phyloP scores from a whole-genome alignment of 805 yeast species.

The Ogataea corticis region DNA sequence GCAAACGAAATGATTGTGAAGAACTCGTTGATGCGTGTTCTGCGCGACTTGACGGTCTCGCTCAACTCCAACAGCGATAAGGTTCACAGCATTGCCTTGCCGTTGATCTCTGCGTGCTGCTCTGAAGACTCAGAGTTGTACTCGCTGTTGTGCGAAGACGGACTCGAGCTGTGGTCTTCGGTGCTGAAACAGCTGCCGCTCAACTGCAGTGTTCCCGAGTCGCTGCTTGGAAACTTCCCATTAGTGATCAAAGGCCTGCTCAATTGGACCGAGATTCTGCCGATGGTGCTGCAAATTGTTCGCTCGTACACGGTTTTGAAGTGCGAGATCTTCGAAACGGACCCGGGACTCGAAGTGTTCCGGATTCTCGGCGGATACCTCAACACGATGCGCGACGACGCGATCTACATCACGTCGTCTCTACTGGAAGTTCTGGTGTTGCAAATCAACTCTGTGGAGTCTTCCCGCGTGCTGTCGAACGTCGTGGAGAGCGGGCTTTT shows the following conservation, averaged over 20 bases:
- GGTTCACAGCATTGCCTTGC: slow-evolving; percentile 58
- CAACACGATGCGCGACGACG: slow-evolving; percentile 67
- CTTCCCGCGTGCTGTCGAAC: slow-evolving; percentile 21
- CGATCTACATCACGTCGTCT: slow-evolving; percentile 56
- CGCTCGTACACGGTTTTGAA: slow-evolving; percentile 60
- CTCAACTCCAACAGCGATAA: slow-evolving; percentile 52
- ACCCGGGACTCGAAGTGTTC: slow-evolving; percentile 43
- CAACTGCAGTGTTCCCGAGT: slow-evolving; percentile 32
- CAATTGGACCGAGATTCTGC: slow-evolving; percentile 73
- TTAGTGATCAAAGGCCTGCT: slow-evolving; percentile 58
- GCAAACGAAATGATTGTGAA: slow-evolving; percentile 48
- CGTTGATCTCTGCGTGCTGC: slow-evolving; percentile 62
- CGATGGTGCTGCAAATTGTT: slow-evolving; percentile 58
- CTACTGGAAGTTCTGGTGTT: slow-evolving; percentile 52
- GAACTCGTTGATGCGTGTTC: slow-evolving; percentile 52
- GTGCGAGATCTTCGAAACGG: slow-evolving; percentile 43
- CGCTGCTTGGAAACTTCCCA: slow-evolving; percentile 47
- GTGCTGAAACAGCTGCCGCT: slow-evolving; percentile 62
- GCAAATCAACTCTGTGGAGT: slow-evolving; percentile 24
- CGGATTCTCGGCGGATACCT: slow-evolving; percentile 54
- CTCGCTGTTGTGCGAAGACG: slow-evolving; percentile 75
- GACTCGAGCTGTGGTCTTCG: slow-evolving; percentile 79
- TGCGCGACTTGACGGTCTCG: slow-evolving; percentile 56
- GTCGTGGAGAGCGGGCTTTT: slow-evolving; percentile 48
- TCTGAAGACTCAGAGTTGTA: slow-evolving; percentile 57